Base-by-base conservation (phyloP, 345 rosid species). In the Gossypium mustelinum region DNA sequence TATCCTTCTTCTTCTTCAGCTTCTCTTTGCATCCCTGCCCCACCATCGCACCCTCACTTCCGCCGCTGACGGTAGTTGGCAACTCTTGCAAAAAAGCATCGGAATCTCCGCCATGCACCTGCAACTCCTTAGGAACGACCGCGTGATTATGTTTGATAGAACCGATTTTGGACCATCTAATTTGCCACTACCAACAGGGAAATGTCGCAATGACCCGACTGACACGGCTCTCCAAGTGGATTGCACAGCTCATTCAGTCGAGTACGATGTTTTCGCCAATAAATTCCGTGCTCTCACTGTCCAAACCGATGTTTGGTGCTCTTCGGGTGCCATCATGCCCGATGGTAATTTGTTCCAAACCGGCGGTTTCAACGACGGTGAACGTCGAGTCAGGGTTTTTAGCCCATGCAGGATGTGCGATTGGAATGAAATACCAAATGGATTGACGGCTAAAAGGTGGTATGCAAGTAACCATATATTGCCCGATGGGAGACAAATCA, bases 101-200 rank as follows among this genome's bases (percentile, higher is more conserved):
- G 85, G 85, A 25, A 29, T 82, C 18, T 50, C 79, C 14, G 81
- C 83, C 79, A 79, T 82, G 83, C 85, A 82, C 73, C 72, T 79
- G 83, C 83, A 82, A 71, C 81, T 82, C 63, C 85, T 82, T 56
- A 73, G 61, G 47, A 79, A 82, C 58, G 81, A 82, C 75, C 78
- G 81, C 3, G 83, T 82, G 20, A 54, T 82, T 56, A 74, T 82
- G 66, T 79, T 74, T 39, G 85, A 82, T 51, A 80, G 85, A 63
- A 82, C 85, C 29, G 85, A 83, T 64, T 85, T 81, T 58, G 90
- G 90, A 6, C 79, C 54, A 6, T 55, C 58, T 0, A 55, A 55
- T 55, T 34, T 52, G 57, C 16, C 57, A 7, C 17, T 52, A n/a
- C 85, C 88, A 11, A 5, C 78, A 4, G 84, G 85, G 9, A 73